Evolutionary conservation across 495 filamentous ascomycete genomes (phyloP).

Genomic region (Daldinia loculata): DNA sequence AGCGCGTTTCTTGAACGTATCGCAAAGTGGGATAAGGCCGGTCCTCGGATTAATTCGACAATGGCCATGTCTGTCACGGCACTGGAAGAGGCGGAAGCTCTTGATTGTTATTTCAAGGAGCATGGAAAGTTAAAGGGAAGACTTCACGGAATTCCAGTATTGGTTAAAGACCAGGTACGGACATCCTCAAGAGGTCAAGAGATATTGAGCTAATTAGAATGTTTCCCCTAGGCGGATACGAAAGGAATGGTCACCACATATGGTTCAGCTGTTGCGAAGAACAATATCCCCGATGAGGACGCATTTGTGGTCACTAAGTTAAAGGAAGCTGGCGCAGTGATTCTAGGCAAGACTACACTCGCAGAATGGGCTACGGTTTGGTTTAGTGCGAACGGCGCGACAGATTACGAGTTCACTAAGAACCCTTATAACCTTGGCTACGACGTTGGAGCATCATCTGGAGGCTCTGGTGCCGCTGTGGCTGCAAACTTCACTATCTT

Average conservation of each 20-base stretch:
- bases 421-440: constrained; percentile 34
- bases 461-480: constrained; percentile 45
- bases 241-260: constrained; percentile 41
- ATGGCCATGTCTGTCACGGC: constrained; percentile 35
- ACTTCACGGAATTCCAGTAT: constrained; percentile 42
- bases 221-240: constrained; percentile 27
- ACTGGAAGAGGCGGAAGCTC: constrained; percentile 24
- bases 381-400: constrained; percentile 34
- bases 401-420: constrained; percentile 30
- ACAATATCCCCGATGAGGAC: constrained; percentile 32
- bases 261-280: constrained; percentile 29
- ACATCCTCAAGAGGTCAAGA: background rate
- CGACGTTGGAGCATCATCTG: constrained; percentile 37
- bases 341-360: constrained; percentile 52
- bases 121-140: constrained; percentile 32
- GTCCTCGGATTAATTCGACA: constrained; percentile 41
- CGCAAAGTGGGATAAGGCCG: constrained; percentile 28
- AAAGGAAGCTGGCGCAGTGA: constrained; percentile 53
- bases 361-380: constrained; percentile 33
- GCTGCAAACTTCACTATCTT: constrained; percentile 45
- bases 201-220: background rate
- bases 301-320: constrained; percentile 55
- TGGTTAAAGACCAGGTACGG: constrained; percentile 44
- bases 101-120: constrained; percentile 23
- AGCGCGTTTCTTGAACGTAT: constrained; percentile 37